A percentile compares a stretch with the other conserved stretches of the same genome.
These are phyloP conservation scores for Rhododendron henanense DNA, from an alignment of 148 eudicot genomes.

Conservation along the genomic window DNA sequence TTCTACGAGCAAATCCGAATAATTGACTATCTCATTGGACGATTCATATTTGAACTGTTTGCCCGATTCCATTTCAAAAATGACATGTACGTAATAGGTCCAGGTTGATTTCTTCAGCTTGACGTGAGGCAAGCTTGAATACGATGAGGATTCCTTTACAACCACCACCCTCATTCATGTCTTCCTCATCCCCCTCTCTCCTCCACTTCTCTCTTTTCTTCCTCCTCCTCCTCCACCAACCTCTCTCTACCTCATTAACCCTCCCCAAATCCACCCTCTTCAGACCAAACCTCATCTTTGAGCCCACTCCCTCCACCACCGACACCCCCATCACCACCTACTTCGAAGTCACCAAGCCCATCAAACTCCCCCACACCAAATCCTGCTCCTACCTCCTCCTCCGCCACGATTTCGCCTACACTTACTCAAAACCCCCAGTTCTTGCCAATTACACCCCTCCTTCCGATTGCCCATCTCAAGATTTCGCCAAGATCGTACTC, in stretches of 20 bases:
- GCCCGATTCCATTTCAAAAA: too few relatives aligned
- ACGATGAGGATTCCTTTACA: too few relatives aligned
- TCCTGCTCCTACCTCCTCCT: conserved; percentile 63
- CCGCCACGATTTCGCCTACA: conserved; percentile 63
- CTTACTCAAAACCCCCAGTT: conserved; percentile 59
- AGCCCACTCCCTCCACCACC: conserved; percentile 13
- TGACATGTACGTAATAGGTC: too few relatives aligned
- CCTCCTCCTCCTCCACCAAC: conserved; percentile 11
- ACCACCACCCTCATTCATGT: conserved; percentile 12
- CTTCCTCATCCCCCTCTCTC: conserved; percentile 16
- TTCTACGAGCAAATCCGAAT: too few relatives aligned
- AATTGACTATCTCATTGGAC: too few relatives aligned
- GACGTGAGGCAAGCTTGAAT: too few relatives aligned
- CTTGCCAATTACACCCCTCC: conserved; percentile 58
- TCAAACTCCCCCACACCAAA: conserved; percentile 38
- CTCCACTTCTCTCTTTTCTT: conserved; percentile 22
- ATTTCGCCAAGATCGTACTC: conserved; percentile 45
- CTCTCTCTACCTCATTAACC: conserved; percentile 27
- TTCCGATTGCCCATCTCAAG: conserved; percentile 36
- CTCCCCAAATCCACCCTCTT: conserved; percentile 26
- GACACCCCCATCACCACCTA: conserved; percentile 32
- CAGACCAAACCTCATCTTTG: conserved; percentile 24
- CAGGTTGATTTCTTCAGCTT: too few relatives aligned
- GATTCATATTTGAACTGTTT: too few relatives aligned
- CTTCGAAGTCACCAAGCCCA: conserved; percentile 76